Evolutionary conservation across 306 rosid genomes (phyloP).

Genomic region (Citrullus mucosospermus): DNA sequence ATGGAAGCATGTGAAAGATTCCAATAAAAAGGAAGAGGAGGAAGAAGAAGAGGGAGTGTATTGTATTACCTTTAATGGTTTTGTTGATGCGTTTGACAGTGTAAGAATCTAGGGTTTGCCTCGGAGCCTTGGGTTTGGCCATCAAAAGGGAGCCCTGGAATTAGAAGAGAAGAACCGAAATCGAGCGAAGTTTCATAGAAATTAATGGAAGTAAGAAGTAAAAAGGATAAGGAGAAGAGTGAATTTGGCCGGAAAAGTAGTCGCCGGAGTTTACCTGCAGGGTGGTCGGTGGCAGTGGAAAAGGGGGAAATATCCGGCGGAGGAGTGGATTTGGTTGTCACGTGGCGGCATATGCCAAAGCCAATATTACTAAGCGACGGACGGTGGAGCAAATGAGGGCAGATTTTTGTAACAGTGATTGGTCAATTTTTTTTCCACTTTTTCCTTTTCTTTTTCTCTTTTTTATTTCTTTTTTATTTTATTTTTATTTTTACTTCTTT

Average conservation of each 20-base stretch:
- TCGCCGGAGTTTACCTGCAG: not conserved
- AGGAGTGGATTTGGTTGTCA: not conserved
- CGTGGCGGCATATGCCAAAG: not conserved
- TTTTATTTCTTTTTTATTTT: too few relatives aligned
- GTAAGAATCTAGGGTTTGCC: conserved; percentile 90
- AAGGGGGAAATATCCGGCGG: not conserved
- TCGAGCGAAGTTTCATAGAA: not conserved
- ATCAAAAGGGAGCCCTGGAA: conserved; percentile 17
- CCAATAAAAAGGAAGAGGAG: not conserved
- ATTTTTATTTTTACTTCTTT: too few relatives aligned
- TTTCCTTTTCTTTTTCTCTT: not conserved
- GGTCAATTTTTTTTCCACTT: not conserved
- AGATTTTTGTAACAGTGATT: not conserved
- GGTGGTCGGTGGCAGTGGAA: not conserved
- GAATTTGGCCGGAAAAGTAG: not conserved
- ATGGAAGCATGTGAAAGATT: not conserved
- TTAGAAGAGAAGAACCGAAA: not conserved
- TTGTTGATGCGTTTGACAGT: conserved; percentile 80
- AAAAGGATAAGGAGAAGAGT: not conserved
- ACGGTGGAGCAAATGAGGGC: not conserved
- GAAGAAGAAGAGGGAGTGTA: not conserved
- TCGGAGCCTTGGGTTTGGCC: conserved; percentile 82
- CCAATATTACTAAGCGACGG: not conserved
- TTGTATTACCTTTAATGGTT: conserved; percentile 42
- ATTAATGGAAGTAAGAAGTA: not conserved